Conservation (phyloP, 176 grass and related monocot species). For the Juncus effusus region DNA sequence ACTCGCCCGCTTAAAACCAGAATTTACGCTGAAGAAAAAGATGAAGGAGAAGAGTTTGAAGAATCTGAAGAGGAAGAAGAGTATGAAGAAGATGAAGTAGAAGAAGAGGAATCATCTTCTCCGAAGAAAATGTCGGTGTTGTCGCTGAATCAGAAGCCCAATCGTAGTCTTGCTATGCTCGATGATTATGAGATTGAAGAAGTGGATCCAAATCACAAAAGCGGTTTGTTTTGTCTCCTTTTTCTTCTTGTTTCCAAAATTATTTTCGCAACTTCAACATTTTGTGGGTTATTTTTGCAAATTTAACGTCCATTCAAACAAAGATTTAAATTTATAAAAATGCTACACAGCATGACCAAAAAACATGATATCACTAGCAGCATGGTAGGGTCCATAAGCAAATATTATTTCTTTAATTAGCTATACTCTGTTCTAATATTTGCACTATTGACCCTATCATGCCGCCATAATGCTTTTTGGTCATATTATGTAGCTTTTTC, state of each 20-base stretch:
- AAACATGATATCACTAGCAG: too few relatives aligned
- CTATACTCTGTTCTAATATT: too few relatives aligned
- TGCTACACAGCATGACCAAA: too few relatives aligned
- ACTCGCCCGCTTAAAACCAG: constrained; percentile 8
- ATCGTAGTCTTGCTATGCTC: constrained; percentile 60
- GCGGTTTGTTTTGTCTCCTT: constrained; percentile 42
- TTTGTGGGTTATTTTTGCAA: background rate
- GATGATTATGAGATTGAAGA: constrained; percentile 84
- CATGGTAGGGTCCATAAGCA: too few relatives aligned
- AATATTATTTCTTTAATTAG: too few relatives aligned
- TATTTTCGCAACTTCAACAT: background rate
- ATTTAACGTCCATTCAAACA: background rate
- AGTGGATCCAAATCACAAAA: constrained; percentile 53
- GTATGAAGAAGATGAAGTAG: constrained; percentile 23
- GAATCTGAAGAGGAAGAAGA: constrained; percentile 19
- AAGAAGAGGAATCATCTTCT: constrained; percentile 27
- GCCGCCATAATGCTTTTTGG: too few relatives aligned
- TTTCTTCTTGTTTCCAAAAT: background rate
- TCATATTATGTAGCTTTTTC: too few relatives aligned
- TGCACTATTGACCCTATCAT: too few relatives aligned
- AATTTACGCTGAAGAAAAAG: background rate
- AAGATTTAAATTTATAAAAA: too few relatives aligned
- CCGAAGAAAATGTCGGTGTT: constrained; percentile 36
- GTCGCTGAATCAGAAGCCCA: constrained; percentile 79
- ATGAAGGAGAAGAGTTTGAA: constrained; percentile 9